Conservation (phyloP, 805 yeast species). For the Yarrowia sp. region DNA sequence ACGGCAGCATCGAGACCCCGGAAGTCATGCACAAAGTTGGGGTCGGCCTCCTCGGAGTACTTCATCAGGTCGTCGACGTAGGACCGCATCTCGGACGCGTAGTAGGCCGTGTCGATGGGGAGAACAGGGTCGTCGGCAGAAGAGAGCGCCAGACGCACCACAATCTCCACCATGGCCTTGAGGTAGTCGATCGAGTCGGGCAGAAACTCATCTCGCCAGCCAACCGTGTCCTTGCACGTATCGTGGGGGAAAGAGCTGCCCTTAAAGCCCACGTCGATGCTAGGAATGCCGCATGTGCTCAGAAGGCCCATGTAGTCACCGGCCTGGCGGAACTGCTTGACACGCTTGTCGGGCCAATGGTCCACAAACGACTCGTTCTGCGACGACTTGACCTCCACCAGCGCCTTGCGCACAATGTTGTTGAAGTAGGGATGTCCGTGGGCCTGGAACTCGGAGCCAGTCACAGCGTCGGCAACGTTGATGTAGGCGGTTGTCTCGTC, state of each 20-base stretch:
- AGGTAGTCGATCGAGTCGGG: conserved; percentile 56
- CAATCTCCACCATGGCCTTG: conserved; percentile 57
- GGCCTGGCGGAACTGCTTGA: conserved; percentile 38
- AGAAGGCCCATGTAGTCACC: conserved; percentile 72
- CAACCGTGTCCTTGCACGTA: conserved; percentile 66
- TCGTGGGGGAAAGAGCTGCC: conserved; percentile 46
- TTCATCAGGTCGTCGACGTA: conserved; percentile 49
- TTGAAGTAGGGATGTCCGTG: conserved; percentile 66
- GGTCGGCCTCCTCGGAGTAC: conserved; percentile 11
- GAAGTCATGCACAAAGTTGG: conserved; percentile 37
- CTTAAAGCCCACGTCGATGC: conserved; percentile 56
- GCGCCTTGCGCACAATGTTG: conserved; percentile 45
- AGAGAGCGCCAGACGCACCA: conserved; percentile 54
- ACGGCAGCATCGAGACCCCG: conserved; percentile 24
- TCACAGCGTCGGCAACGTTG: conserved; percentile 64
- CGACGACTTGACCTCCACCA: conserved; percentile 33
- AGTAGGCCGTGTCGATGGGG: conserved; percentile 58
- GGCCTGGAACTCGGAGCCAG: conserved; percentile 54
- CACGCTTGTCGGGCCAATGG: conserved; percentile 29
- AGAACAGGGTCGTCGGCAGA: conserved; percentile 74
- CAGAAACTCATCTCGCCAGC: conserved; percentile 47
- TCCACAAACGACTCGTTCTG: conserved; percentile 28
- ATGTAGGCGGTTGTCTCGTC: conserved; percentile 67
- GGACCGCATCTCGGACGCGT: conserved; percentile 46
- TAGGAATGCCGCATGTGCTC: conserved; percentile 63